Conservation (phyloP, 345 rosid species). For the Eucalyptus dawsonii region DNA sequence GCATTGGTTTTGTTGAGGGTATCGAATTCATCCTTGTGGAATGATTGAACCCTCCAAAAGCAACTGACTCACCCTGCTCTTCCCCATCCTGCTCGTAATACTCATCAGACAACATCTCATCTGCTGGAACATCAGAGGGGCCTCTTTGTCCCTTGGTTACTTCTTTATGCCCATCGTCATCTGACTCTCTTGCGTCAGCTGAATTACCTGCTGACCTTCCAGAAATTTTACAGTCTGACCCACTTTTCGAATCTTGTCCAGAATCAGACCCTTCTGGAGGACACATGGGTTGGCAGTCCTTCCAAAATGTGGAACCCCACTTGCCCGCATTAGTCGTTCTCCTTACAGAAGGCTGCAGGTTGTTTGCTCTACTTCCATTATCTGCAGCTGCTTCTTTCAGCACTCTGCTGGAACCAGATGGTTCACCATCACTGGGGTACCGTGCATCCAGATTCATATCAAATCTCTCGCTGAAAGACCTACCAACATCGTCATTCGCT, state of each 20-base stretch:
- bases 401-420: constrained; percentile 31
- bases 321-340: constrained; percentile 53
- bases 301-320: constrained; percentile 99
- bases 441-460: constrained; percentile 65
- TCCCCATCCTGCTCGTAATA: constrained; percentile 99
- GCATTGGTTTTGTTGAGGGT: constrained; percentile 27
- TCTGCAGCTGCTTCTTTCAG: constrained; percentile 24
- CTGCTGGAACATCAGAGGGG: constrained; percentile 83
- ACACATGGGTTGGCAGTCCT: constrained; percentile 88
- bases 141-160: constrained; percentile 43
- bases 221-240: constrained; percentile 29
- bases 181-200: constrained; percentile 47
- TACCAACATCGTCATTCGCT: constrained; percentile 34
- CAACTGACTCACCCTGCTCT: constrained; percentile 71
- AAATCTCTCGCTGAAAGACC: constrained; percentile 41
- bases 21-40: constrained; percentile 42
- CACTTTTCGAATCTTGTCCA: constrained; percentile 55
- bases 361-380: constrained; percentile 16
- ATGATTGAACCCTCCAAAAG: constrained; percentile 38
- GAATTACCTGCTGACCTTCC: constrained; percentile 50
- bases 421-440: constrained; percentile 69
- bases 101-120: constrained; percentile 99
- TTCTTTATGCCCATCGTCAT: constrained; percentile 51
- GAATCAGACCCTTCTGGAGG: constrained; percentile 49
- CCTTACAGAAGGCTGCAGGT: constrained; percentile 52